phyloP scores from a whole-genome alignment of 306 rosid species.

The barrel medic (Medicago truncatula) region MtrunA17r5.0-ANR NC_053042.1:56226501-56227000 shows the following conservation, averaged over 20 bases:
- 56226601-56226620: constrained; percentile 15
- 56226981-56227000: background rate
- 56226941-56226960: constrained; percentile 52
- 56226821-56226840: constrained; percentile 59
- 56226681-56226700: background rate
- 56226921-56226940: constrained; percentile 35
- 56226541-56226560: constrained; percentile 54
- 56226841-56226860: constrained; percentile 34
- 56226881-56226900: background rate
- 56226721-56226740: background rate
- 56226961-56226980: background rate
- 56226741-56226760: background rate
- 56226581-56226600: constrained; percentile 30
- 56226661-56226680: constrained; percentile 11
- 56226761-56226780: background rate
- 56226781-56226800: background rate
- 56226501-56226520: constrained; percentile 37
- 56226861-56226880: constrained; percentile 8
- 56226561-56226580: constrained; percentile 47
- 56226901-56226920: constrained; percentile 50
- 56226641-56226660: constrained; percentile 38
- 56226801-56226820: constrained; percentile 2
- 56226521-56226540: constrained; percentile 46
- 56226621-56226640: constrained; percentile 43
- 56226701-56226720: background rate